Base-by-base conservation (phyloP, 2,329 filamentous ascomycete species). In the Xylaria multiplex region DNA sequence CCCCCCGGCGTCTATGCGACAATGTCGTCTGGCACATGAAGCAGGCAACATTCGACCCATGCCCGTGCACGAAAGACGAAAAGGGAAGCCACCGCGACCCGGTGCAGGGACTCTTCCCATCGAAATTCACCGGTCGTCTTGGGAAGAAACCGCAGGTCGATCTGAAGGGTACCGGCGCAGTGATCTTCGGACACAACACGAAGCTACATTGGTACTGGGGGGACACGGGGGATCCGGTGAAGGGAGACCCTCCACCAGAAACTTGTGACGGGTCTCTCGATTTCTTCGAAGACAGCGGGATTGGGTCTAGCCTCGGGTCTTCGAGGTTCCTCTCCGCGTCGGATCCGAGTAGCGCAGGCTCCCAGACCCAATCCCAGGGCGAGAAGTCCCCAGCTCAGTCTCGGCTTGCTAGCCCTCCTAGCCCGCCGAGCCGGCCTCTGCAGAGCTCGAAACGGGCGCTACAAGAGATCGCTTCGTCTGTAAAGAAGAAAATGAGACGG, bases 11-110 rank as follows among this genome's bases (percentile, higher is more conserved):
- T 14, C 42, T 70, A n/a, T 63, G 64, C 24, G 37, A 59, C 4
- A 56, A 69, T 11, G 56, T 69, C 22, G 37, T 64, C 37, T 69
- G 64, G 68, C 59, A 69, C 42, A 65, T 60, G 52, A 66, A 64
- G 13, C 22, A 48, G 5, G 14, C 48, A 6, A 62, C 61, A 0
- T 66, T 68, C 43, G 16, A 56, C n/a, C n/a, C 61, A 1, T 68
- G 60, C 7, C 57, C 49, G 3, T 68, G 65, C 43, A 54, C 45
- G 7, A 56, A 32, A 16, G n/a, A 14, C 8, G 13, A 8, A 2
- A 45, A 2, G n/a, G 8, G 19, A 2, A 48, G 60, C 32, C 62
- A 64, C 8, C 50, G 55, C 27, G 65, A 66, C 24, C 66, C 60
- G 27, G 63, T 68, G 11, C 65, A 68, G 16, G 58, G 19, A 8